phyloP scores from a whole-genome alignment of 2,329 filamentous ascomycete genomes.

The Acephala macrosclerotiorum region DNA sequence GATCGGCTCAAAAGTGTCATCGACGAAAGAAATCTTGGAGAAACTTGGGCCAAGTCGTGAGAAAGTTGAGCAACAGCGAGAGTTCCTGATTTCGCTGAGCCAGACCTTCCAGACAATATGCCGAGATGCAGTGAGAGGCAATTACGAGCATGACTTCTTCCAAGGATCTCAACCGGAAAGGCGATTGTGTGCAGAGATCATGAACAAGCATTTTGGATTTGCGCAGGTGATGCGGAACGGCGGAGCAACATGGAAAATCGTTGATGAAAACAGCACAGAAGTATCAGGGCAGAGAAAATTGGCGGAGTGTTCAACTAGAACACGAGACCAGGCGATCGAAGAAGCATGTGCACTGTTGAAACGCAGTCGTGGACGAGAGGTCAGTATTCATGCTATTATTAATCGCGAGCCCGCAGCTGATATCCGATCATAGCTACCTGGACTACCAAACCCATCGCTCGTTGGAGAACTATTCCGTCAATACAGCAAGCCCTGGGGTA shows the following conservation, averaged over 20 bases:
- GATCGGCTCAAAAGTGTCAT: slow-evolving; percentile 32
- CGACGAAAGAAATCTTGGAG: background rate
- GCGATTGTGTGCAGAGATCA: slow-evolving; percentile 28
- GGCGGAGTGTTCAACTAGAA: slow-evolving; percentile 4
- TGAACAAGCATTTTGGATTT: slow-evolving; percentile 30
- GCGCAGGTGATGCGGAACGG: slow-evolving; percentile 25
- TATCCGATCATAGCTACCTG: slow-evolving; percentile 17
- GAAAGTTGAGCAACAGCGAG: slow-evolving; percentile 15
- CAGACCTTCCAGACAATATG: slow-evolving; percentile 27
- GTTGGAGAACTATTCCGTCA: slow-evolving; percentile 30
- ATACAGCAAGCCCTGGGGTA: slow-evolving; percentile 25
- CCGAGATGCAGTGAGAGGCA: slow-evolving; percentile 28
- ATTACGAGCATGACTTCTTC: slow-evolving; percentile 33
- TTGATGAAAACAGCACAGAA: background rate
- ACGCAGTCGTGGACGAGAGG: slow-evolving; percentile 30
- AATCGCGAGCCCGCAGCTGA: slow-evolving; percentile 3
- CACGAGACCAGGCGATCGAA: slow-evolving; percentile 28
- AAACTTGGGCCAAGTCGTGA: slow-evolving; percentile 26
- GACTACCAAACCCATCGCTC: slow-evolving; percentile 30
- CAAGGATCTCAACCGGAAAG: slow-evolving; percentile 17
- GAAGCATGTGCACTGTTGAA: slow-evolving; percentile 29
- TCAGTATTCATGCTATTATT: slow-evolving; percentile 9
- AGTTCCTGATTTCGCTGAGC: slow-evolving; percentile 27
- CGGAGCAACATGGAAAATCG: slow-evolving; percentile 25
- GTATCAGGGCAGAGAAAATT: background rate